phyloP scores from a whole-genome alignment of 129 eudicot species.

The Escallonia rubra region DNA sequence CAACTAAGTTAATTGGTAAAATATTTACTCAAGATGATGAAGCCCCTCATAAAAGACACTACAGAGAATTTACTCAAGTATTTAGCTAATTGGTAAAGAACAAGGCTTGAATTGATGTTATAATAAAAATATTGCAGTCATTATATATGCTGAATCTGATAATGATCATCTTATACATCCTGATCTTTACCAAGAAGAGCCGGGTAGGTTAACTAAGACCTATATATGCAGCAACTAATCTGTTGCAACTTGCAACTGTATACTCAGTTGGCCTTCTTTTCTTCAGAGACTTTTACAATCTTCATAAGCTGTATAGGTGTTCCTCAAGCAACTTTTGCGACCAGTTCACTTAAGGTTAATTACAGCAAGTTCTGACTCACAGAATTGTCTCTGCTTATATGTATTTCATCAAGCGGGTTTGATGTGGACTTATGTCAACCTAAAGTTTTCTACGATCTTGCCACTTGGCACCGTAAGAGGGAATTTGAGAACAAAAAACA shows the following conservation, averaged over 20 bases:
- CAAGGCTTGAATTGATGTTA: too few relatives aligned
- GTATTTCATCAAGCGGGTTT: too few relatives aligned
- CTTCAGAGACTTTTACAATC: not conserved
- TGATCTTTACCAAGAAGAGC: too few relatives aligned
- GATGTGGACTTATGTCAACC: too few relatives aligned
- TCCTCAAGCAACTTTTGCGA: too few relatives aligned
- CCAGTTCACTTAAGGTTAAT: not conserved
- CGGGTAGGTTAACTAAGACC: too few relatives aligned
- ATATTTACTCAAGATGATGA: constrained; percentile 34
- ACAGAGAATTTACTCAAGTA: constrained; percentile 14
- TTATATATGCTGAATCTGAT: not conserved
- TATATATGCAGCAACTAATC: not conserved
- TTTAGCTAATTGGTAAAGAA: not conserved
- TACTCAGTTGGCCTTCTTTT: not conserved
- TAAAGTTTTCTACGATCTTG: not conserved
- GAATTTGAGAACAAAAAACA: too few relatives aligned
- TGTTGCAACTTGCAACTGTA: not conserved
- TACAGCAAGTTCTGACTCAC: not conserved
- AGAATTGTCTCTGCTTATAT: too few relatives aligned
- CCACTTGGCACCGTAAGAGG: not conserved
- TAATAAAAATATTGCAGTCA: not conserved
- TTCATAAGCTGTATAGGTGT: not conserved
- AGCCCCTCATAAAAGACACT: constrained; percentile 21
- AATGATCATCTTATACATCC: not conserved
- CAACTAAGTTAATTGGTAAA: too few relatives aligned